Evolutionary conservation across 495 filamentous ascomycete species (phyloP).

Genomic region (Aspergillus bertholletiae): DNA sequence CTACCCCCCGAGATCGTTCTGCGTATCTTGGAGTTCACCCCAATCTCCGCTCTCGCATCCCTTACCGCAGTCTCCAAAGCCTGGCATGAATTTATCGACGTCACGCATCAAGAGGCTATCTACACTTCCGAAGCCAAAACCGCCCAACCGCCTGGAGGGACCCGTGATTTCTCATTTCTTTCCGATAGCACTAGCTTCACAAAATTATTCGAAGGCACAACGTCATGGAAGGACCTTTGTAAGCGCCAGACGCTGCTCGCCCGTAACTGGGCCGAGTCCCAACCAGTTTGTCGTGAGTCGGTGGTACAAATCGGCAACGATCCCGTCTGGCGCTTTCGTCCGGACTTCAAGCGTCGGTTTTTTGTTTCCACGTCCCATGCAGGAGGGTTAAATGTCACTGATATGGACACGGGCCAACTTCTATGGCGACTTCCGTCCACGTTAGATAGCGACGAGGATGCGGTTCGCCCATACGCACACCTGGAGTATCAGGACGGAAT

Average conservation of each 20-base stretch:
- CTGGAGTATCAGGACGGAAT: slow-evolving; percentile 42
- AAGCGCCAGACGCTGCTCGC: slow-evolving; percentile 32
- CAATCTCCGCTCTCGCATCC: slow-evolving; percentile 29
- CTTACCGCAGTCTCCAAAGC: slow-evolving; percentile 32
- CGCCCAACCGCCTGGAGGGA: slow-evolving; percentile 12
- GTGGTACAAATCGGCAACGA: slow-evolving; percentile 37
- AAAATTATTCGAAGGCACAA: slow-evolving; percentile 19
- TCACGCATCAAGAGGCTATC: slow-evolving; percentile 39
- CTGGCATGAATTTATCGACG: slow-evolving; percentile 40
- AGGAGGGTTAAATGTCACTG: slow-evolving; percentile 37
- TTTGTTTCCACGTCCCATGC: slow-evolving; percentile 36
- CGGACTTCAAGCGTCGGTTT: slow-evolving; percentile 38
- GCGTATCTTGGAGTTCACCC: slow-evolving; percentile 31
- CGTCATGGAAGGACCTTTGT: slow-evolving; percentile 39
- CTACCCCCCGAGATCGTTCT: slow-evolving; percentile 38
- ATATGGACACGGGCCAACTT: slow-evolving; percentile 33
- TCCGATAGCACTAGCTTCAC: slow-evolving; percentile 17
- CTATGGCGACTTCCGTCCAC: slow-evolving; percentile 37
- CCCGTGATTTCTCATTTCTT: slow-evolving; percentile 24
- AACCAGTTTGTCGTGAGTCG: slow-evolving; percentile 27
- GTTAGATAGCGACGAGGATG: slow-evolving; percentile 21
- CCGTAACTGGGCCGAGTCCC: slow-evolving; percentile 30
- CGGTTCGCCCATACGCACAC: slow-evolving; percentile 34
- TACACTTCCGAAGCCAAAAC: slow-evolving; percentile 31
- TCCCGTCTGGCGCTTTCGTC: slow-evolving; percentile 37